These are phyloP conservation scores for Cymbopogon flexuosus DNA, from an alignment of 202 grass and related monocot species.

Conservation along the genomic window DNA sequence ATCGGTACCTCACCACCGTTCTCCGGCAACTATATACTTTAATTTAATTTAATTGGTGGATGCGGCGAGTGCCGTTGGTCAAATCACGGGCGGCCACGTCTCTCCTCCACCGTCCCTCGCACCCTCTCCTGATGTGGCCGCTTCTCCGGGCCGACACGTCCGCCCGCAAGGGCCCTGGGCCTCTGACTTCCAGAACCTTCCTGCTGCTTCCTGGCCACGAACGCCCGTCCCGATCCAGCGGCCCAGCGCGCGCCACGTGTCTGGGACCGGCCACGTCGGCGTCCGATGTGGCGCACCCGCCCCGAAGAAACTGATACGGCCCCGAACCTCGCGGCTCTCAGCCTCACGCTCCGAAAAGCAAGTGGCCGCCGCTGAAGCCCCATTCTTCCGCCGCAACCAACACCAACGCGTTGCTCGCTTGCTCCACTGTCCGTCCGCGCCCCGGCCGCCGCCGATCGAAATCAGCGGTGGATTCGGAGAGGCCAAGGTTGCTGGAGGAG, in stretches of 20 bases:
- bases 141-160: slow-evolving; percentile 27
- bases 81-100: slow-evolving; percentile 29
- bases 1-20: not conserved
- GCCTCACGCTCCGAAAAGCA: slow-evolving; percentile 27
- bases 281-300: slow-evolving; percentile 61
- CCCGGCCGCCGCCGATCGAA: slow-evolving; percentile 16
- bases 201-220: slow-evolving; percentile 58
- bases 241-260: slow-evolving; percentile 47
- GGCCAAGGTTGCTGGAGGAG: slow-evolving; percentile 1
- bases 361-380: slow-evolving; percentile 22
- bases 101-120: slow-evolving; percentile 4
- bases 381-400: slow-evolving; percentile 25
- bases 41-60: slow-evolving; percentile 31
- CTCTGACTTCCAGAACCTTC: slow-evolving; percentile 75
- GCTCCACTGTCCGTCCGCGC: not conserved
- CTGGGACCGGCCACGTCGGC: not conserved
- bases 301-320: slow-evolving; percentile 68
- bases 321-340: slow-evolving; percentile 37
- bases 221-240: slow-evolving; percentile 47
- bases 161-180: not conserved
- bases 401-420: not conserved
- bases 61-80: slow-evolving; percentile 26
- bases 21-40: not conserved
- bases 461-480: not conserved
- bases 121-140: slow-evolving; percentile 30